Conservation (phyloP, 116 monocot genomes). For the Iris pallida region DNA sequence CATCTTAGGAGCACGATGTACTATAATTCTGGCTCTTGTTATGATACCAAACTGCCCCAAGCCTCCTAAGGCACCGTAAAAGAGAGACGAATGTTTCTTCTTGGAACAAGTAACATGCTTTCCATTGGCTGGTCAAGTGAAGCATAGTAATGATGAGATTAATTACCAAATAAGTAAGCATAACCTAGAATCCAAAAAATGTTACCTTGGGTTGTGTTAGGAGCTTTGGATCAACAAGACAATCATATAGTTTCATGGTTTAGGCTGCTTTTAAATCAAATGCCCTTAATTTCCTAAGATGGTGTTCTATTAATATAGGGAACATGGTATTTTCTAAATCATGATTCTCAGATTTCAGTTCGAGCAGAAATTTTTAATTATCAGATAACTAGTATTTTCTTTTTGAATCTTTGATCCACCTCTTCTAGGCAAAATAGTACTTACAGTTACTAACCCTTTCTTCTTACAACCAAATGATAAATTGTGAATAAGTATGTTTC, state of each 20-base stretch:
- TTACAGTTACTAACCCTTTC: no score
- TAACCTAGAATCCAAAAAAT: background rate
- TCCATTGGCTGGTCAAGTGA: conserved; percentile 25
- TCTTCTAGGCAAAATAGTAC: no score
- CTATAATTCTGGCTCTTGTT: conserved; percentile 38
- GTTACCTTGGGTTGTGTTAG: no score
- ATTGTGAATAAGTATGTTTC: no score
- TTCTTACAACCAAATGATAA: no score
- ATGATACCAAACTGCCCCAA: conserved; percentile 53
- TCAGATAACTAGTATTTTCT: no score
- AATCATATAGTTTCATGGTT: background rate
- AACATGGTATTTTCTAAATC: background rate
- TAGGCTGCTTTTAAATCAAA: background rate
- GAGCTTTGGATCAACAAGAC: background rate
- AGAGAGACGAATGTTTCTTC: conserved; percentile 25
- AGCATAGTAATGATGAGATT: background rate
- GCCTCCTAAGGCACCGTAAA: conserved; percentile 44
- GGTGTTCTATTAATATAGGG: background rate
- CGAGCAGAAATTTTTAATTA: no score
- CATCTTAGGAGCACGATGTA: conserved; percentile 25
- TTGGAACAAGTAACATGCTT: conserved; percentile 25
- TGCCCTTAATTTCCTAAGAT: background rate
- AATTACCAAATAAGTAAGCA: no score
- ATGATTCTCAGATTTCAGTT: no score
- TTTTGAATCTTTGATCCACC: no score